phyloP scores from a whole-genome alignment of 176 grass and related monocot species.

The Pharus latifolius region DNA sequence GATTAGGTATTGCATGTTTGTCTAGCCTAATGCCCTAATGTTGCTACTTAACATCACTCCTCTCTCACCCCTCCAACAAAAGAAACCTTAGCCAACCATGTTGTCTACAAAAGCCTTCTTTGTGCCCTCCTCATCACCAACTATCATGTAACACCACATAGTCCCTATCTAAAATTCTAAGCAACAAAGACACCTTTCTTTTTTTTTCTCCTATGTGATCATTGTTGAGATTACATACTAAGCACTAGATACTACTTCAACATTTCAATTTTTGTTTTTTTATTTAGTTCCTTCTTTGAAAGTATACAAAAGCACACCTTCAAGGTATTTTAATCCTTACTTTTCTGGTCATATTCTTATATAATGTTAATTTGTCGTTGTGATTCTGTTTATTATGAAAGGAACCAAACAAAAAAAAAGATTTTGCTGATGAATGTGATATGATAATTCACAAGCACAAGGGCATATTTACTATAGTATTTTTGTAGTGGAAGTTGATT shows the following conservation, averaged over 20 bases:
- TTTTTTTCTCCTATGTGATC: background rate
- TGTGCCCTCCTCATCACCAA: constrained; percentile 22
- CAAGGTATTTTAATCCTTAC: no score
- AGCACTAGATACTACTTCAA: background rate
- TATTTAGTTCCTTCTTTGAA: background rate
- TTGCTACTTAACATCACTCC: background rate
- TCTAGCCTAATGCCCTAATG: background rate
- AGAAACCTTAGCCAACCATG: constrained; percentile 10
- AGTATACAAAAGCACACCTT: no score
- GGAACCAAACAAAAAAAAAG: no score
- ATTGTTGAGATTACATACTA: background rate
- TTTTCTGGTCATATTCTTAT: no score
- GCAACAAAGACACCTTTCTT: background rate
- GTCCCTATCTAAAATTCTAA: constrained; percentile 15
- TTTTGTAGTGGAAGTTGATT: constrained; percentile 24
- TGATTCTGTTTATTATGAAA: no score
- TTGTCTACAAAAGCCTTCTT: background rate
- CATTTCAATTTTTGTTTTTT: background rate
- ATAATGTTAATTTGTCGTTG: no score
- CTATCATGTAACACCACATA: background rate
- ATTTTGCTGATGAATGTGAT: no score
- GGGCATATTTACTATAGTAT: no score
- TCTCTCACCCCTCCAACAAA: background rate
- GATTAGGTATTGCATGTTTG: background rate
- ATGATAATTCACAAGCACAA: no score